Conservation (phyloP, 306 rosid genomes). For the Castanea sativa region DNA sequence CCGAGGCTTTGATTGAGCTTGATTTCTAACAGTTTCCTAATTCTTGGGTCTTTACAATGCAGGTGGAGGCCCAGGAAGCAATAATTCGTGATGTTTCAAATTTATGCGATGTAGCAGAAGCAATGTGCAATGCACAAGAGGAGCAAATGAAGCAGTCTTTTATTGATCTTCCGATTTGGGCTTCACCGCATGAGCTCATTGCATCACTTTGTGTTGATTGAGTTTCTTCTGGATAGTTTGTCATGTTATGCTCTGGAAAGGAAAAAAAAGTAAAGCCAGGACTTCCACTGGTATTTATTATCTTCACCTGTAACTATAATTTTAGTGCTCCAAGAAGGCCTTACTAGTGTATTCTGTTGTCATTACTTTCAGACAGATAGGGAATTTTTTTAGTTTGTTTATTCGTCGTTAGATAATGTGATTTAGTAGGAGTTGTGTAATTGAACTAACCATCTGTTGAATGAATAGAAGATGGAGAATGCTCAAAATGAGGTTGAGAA, state of each 20-base stretch:
- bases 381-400: constrained; percentile 31
- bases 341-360: constrained; percentile 23
- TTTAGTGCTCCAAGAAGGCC: constrained; percentile 20
- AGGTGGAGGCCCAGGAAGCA: constrained; percentile 77
- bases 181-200: constrained; percentile 57
- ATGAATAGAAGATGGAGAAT: constrained; percentile 17
- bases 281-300: constrained; percentile 22
- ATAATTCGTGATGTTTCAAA: constrained; percentile 47
- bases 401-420: constrained; percentile 16
- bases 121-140: constrained; percentile 45
- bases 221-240: constrained; percentile 19
- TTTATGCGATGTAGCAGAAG: constrained; percentile 67
- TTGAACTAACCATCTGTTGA: constrained; percentile 29
- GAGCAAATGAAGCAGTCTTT: constrained; percentile 44
- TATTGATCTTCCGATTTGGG: constrained; percentile 72
- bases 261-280: constrained; percentile 9
- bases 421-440: constrained; percentile 31
- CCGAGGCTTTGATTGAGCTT: not conserved
- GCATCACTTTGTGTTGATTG: constrained; percentile 49
- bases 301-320: constrained; percentile 17
- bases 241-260: constrained; percentile 15
- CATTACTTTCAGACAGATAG: constrained; percentile 23
- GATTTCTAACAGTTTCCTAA: not conserved
- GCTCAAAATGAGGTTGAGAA: constrained; percentile 6
- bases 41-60: constrained; percentile 11